Conservation (phyloP, 192 early-diverging fungal genomes). For the Backusella mclennaniae region DNA sequence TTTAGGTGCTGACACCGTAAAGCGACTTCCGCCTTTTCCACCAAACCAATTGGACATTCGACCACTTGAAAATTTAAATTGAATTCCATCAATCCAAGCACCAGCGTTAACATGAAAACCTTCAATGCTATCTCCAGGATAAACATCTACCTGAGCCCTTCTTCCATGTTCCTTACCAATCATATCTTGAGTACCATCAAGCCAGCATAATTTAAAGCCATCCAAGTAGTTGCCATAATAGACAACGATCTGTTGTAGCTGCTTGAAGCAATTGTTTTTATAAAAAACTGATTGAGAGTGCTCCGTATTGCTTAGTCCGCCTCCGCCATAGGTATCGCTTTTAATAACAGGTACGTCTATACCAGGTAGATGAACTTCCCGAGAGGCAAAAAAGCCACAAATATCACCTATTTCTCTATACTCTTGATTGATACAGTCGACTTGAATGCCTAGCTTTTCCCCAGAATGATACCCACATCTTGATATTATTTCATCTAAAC, state of each 20-base stretch:
- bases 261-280: neutral
- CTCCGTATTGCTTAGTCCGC: neutral
- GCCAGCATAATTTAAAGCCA: slow-evolving; percentile 45
- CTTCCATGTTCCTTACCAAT: slow-evolving; percentile 47
- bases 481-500: slow-evolving; percentile 6
- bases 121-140: slow-evolving; percentile 47
- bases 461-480: neutral
- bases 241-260: slow-evolving; percentile 26
- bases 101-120: slow-evolving; percentile 52
- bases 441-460: slow-evolving; percentile 9
- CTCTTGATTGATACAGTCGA: slow-evolving; percentile 8
- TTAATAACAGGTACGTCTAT: slow-evolving; percentile 13
- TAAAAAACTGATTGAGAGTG: slow-evolving; percentile 16
- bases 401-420: neutral
- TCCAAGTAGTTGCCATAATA: slow-evolving; percentile 51
- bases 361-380: slow-evolving; percentile 13
- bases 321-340: slow-evolving; percentile 12
- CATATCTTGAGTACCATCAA: slow-evolving; percentile 39
- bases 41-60: slow-evolving; percentile 56
- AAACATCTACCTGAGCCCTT: slow-evolving; percentile 32
- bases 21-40: slow-evolving; percentile 44
- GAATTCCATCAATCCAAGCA: slow-evolving; percentile 61
- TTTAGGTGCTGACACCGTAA: slow-evolving; percentile 46
- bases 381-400: neutral
- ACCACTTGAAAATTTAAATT: slow-evolving; percentile 52